Conservation (phyloP, 306 rosid species). For the Hylodesmum podocarpum region DNA sequence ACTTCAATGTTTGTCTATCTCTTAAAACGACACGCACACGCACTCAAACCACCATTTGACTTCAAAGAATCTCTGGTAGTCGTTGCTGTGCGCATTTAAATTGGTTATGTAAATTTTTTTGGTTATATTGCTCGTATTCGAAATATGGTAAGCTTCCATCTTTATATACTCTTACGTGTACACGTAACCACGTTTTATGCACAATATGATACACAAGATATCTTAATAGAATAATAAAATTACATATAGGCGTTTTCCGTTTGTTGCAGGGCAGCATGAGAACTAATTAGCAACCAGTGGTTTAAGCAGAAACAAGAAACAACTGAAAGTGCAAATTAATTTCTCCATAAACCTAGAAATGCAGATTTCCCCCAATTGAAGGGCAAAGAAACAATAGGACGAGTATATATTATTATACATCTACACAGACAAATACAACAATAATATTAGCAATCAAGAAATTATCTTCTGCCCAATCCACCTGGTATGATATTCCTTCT, state of each 20-base stretch:
- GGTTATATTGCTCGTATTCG: background rate
- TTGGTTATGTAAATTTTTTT: too few relatives aligned
- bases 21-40: too few relatives aligned
- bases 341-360: slow-evolving; percentile 6
- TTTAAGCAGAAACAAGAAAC: background rate
- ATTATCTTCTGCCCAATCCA: slow-evolving; percentile 53
- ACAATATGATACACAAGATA: background rate
- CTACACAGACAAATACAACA: slow-evolving; percentile 24
- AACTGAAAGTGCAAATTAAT: background rate
- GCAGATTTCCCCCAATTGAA: background rate
- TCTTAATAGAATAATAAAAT: background rate
- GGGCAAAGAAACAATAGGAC: background rate
- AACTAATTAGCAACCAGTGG: background rate
- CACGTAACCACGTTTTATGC: background rate
- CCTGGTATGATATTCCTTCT: slow-evolving; percentile 44
- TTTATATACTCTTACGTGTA: background rate
- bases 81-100: too few relatives aligned
- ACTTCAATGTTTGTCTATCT: too few relatives aligned
- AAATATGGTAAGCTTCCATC: background rate
- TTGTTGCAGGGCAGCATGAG: background rate
- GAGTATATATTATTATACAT: slow-evolving; percentile 1
- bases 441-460: background rate
- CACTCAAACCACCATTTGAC: too few relatives aligned
- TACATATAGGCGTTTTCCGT: background rate
- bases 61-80: too few relatives aligned